Conservation (phyloP, 2,329 filamentous ascomycete genomes). For the Calycina herbarum region DNA sequence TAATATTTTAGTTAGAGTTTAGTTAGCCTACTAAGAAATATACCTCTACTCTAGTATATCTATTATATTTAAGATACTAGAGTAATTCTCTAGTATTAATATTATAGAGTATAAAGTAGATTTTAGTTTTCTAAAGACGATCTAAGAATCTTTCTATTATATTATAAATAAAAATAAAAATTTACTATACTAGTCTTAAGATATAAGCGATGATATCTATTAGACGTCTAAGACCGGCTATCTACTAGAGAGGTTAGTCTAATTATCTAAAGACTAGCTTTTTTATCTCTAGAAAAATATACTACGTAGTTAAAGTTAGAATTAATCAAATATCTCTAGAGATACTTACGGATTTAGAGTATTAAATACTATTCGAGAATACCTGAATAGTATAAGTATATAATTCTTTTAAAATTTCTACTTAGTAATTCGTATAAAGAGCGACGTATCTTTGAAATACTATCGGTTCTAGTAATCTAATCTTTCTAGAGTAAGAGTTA, state of each 20-base stretch:
- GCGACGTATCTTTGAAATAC: background rate
- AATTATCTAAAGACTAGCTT: constrained; percentile 42
- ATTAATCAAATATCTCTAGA: background rate
- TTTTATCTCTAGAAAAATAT: constrained; percentile 39
- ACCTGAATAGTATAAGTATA: constrained; percentile 11
- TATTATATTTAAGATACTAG: constrained; percentile 14
- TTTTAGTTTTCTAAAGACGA: constrained; percentile 25
- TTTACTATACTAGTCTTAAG: constrained; percentile 43
- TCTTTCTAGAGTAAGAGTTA: constrained; percentile 19
- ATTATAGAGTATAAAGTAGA: constrained; percentile 36
- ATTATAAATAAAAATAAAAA: constrained; percentile 40
- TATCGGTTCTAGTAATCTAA: constrained; percentile 19
- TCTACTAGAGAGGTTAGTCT: constrained; percentile 40
- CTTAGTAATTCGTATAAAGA: constrained; percentile 8
- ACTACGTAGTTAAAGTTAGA: constrained; percentile 31
- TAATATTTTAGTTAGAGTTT: background rate
- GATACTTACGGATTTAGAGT: constrained; percentile 45
- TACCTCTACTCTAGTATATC: constrained; percentile 44
- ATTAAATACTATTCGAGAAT: constrained; percentile 32
- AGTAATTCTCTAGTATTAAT: constrained; percentile 34
- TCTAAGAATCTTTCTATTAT: constrained; percentile 37
- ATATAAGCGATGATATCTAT: constrained; percentile 26
- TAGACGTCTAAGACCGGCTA: constrained; percentile 39
- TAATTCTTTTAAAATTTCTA: constrained; percentile 9
- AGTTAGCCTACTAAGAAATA: constrained; percentile 3